Conservation (phyloP, 2,329 filamentous ascomycete genomes). For the Fusarium piperis region DNA sequence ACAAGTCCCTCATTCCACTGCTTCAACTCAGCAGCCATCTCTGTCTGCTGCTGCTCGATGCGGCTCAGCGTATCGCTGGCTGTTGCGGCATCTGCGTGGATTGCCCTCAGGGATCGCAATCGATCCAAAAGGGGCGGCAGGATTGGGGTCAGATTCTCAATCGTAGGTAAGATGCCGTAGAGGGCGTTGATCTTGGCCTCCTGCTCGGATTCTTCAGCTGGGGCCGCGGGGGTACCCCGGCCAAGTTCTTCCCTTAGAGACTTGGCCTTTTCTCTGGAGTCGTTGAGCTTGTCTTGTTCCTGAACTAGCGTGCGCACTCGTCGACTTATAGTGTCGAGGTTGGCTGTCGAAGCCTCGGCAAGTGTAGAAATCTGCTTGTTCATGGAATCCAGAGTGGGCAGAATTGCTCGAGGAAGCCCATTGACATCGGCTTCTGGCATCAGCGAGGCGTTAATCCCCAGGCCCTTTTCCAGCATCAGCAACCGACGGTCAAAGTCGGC, state of each 20-base stretch:
- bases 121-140: constrained; percentile 87
- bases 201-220: constrained; percentile 71
- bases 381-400: constrained; percentile 83
- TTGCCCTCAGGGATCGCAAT: constrained; percentile 80
- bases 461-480: constrained; percentile 77
- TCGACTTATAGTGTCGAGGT: constrained; percentile 76
- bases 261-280: constrained; percentile 70
- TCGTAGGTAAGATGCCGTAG: constrained; percentile 87
- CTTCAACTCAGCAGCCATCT: constrained; percentile 84
- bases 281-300: constrained; percentile 77
- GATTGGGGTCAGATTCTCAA: constrained; percentile 85
- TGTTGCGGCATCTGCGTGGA: constrained; percentile 87
- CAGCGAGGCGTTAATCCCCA: constrained; percentile 79
- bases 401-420: constrained; percentile 72
- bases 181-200: constrained; percentile 89
- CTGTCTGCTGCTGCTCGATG: constrained; percentile 81
- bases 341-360: constrained; percentile 75
- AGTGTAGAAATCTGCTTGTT: constrained; percentile 83
- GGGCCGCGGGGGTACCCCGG: constrained; percentile 53
- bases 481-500: constrained; percentile 90
- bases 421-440: constrained; percentile 70
- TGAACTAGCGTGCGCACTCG: constrained; percentile 75
- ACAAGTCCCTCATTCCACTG: constrained; percentile 86
- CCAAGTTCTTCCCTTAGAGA: constrained; percentile 68
- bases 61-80: constrained; percentile 81